Evolutionary conservation across 2,329 filamentous ascomycete species (phyloP), one percentile per base, ranked within the genome.

Genomic region (Myriangium duriaei): DNA sequence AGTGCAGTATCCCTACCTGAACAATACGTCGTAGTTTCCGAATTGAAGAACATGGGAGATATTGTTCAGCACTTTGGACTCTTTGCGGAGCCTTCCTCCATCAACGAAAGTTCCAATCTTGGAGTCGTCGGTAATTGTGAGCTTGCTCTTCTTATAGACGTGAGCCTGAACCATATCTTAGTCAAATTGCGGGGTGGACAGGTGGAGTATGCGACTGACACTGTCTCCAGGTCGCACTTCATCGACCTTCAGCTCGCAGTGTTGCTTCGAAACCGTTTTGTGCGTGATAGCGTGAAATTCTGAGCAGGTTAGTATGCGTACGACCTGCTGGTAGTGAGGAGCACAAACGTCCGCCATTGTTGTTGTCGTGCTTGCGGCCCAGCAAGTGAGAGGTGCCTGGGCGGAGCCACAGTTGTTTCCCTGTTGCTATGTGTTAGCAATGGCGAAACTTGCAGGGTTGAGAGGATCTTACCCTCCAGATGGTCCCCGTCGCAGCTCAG

Each of bases 311-410:
- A n/a, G n/a, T n/a, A n/a, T n/a, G n/a, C 34, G 30, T 11, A 34
- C 18, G 14, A 34, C 74, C 39, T 73, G 79, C 82, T 47, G 4
- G 13, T 13, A 36, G 16, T 42, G 11, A 37, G 34, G 14, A 18
- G 11, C n/a, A n/a, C 21, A 7, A 7, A 26, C 21, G 21, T 26
- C n/a, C 21, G 21, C 21, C 21, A n/a, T 26, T 26, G 21, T 7
- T 7, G 7, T 26, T 26, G 21, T 26, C 21, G 71, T 26, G 28
- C 17, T 82, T 86, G 46, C 88, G 76, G 40, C 88, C 88, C 55
- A 94, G 83, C 13, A 94, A 70, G 57, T 91, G 88, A 49, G 74
- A 76, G 55, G 85, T 84, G 35, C 86, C 87, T 2, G 87, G 87
- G 41, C 80, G 76, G 44, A 94, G 69, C 87, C 87, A 94, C 48